Evolutionary conservation across 495 filamentous ascomycete genomes (phyloP).

Genomic region (Chaetomium cochliodes): DNA sequence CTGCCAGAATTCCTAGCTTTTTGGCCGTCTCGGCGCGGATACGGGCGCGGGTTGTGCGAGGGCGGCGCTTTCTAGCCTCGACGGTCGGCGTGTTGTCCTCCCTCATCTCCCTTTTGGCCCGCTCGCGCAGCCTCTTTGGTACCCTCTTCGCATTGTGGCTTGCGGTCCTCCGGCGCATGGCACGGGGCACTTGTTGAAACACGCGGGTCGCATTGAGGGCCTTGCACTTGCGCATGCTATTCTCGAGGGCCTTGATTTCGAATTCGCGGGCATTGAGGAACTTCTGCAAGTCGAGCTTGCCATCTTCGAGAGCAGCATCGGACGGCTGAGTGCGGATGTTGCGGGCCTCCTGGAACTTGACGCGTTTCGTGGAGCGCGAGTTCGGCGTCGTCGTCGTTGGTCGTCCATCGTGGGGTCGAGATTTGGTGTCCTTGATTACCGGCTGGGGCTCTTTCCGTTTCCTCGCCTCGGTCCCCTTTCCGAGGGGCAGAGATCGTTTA

Average conservation of each 20-base stretch:
- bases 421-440: slow-evolving; percentile 12
- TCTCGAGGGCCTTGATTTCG: slow-evolving; percentile 81
- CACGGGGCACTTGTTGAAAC: slow-evolving; percentile 85
- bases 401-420: slow-evolving; percentile 1
- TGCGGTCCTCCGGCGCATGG: slow-evolving; percentile 80
- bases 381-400: slow-evolving; percentile 1
- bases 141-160: slow-evolving; percentile 93
- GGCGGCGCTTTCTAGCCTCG: slow-evolving; percentile 66
- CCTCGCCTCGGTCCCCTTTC: slow-evolving; percentile 11
- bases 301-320: slow-evolving; percentile 69
- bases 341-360: slow-evolving; percentile 66
- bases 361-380: slow-evolving; percentile 47
- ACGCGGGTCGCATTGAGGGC: slow-evolving; percentile 66
- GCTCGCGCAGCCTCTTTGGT: slow-evolving; percentile 69
- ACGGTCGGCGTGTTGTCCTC: slow-evolving; percentile 92
- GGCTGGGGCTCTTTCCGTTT: slow-evolving; percentile 32
- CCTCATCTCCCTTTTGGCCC: slow-evolving; percentile 77
- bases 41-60: slow-evolving; percentile 62
- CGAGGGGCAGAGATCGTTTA: slow-evolving; percentile 8
- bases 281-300: slow-evolving; percentile 74
- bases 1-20: slow-evolving; percentile 63
- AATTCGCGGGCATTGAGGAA: slow-evolving; percentile 81
- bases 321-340: slow-evolving; percentile 69
- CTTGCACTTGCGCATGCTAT: slow-evolving; percentile 72
- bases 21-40: slow-evolving; percentile 82